Evolutionary conservation across 306 rosid genomes (phyloP), one percentile per base, ranked within the genome.

Genomic region (Psophocarpus tetragonolobus): DNA sequence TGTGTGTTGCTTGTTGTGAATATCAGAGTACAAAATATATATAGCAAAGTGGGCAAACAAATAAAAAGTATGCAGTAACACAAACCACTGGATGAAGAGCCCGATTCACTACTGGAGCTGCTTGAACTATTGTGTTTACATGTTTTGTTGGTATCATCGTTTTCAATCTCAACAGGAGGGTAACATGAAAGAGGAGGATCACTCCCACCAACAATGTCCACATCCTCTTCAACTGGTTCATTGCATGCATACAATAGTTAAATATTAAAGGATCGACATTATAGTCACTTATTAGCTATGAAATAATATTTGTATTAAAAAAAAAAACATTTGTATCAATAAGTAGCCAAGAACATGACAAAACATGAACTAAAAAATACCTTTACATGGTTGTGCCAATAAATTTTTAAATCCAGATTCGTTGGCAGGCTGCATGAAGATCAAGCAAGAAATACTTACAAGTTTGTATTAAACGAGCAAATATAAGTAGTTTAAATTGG

Each of bases 41-140:
- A 47, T n/a, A 8, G 2, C 9, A 0, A 0, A n/a, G 7, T 5
- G 21, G 23, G 9, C n/a, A 47, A 47, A 47, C 23, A n/a, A 21
- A 5, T 47, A 21, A 47, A 17, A 47, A 47, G 54, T n/a, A 81
- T 9, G 33, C 70, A 68, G 51, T 29, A 81, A 80, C 82, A 91
- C 93, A 42, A 87, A 91, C 96, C 96, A 84, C 93, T 89, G 42
- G 93, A 86, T 69, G 88, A 86, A 77, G 93, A 87, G 82, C 93
- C 91, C 33, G 91, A 86, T 38, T 85, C 89, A 23, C 97, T 80
- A 85, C 90, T 80, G 33, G 94, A 89, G 86, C 86, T 83, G 78
- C 87, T 84, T 33, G 88, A 82, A 79, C 85, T 87, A 60, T 86
- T 84, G 21, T 47, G 23, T 47, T 47, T 4, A 81, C 86, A 81